A percentile compares a stretch with the other conserved stretches of the same genome.
These are phyloP conservation scores for Schwanniomyces pseudopolymorphus DNA, from an alignment of 805 yeast species.

Conservation along the genomic window DNA sequence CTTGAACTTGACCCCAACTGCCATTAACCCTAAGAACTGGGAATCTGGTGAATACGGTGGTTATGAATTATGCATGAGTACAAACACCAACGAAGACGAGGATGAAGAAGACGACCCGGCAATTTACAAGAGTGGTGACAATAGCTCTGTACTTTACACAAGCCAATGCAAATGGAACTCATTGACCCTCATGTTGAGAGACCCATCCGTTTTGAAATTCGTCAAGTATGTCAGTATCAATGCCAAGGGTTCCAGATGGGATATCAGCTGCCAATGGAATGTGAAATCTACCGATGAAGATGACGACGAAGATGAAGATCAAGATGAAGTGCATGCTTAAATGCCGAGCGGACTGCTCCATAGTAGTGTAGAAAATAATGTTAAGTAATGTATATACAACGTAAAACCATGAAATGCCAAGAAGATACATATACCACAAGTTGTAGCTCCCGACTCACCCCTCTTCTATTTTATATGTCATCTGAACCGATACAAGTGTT, in stretches of 20 bases:
- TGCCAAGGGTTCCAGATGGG: slow-evolving; percentile 95
- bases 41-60: slow-evolving; percentile 90
- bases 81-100: slow-evolving; percentile 45
- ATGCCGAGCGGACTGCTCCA: not conserved
- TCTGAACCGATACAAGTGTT: not conserved
- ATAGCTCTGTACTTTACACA: slow-evolving; percentile 75
- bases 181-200: slow-evolving; percentile 74
- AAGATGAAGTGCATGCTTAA: not conserved
- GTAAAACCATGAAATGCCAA: not conserved
- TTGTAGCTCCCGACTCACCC: too few species aligned
- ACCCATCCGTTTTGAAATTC: slow-evolving; percentile 83
- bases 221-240: slow-evolving; percentile 86
- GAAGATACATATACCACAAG: too few species aligned
- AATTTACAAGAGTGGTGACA: slow-evolving; percentile 58
- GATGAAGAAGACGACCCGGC: slow-evolving; percentile 78
- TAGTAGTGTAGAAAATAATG: not conserved
- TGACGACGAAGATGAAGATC: slow-evolving; percentile 14
- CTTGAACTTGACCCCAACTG: slow-evolving; percentile 72
- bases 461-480: too few species aligned
- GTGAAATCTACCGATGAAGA: slow-evolving; percentile 51
- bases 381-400: not conserved
- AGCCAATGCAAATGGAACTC: slow-evolving; percentile 84
- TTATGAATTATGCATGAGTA: slow-evolving; percentile 86
- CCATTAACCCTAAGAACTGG: slow-evolving; percentile 64
- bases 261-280: slow-evolving; percentile 77